Percentiles rank a stretch among this genome's conserved stretches.
Conservation (phyloP, 164 flowering plant species). For the Chimonanthus praecox region DNA sequence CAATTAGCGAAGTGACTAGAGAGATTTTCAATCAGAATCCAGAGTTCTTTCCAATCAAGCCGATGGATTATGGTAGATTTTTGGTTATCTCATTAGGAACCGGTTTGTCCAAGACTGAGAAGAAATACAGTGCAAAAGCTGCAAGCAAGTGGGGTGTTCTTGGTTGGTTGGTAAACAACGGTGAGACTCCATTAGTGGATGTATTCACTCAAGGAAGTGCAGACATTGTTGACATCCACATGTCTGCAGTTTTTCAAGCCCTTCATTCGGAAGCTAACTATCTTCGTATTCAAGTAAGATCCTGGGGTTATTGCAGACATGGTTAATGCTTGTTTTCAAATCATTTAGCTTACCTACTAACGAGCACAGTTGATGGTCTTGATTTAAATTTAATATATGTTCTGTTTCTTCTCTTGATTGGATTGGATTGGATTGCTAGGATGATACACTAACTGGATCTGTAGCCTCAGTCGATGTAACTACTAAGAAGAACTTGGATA, state of each 20-base stretch:
- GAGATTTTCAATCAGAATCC: background rate
- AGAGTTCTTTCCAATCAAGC: slow-evolving; percentile 2
- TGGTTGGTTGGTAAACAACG: slow-evolving; percentile 2
- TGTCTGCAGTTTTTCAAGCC: slow-evolving; percentile 3
- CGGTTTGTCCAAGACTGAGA: slow-evolving; percentile 1
- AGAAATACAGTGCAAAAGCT: background rate
- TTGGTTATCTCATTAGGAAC: slow-evolving; percentile 13
- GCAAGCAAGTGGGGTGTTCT: slow-evolving; percentile 5
- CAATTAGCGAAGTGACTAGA: slow-evolving; percentile 6
- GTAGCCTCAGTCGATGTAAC: slow-evolving; percentile 33
- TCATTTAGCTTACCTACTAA: background rate
- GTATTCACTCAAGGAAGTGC: slow-evolving; percentile 3
- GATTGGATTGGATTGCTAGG: background rate
- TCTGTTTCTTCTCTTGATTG: no score
- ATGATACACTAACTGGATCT: slow-evolving; percentile 27
- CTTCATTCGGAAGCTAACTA: slow-evolving; percentile 2
- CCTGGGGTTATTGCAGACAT: background rate
- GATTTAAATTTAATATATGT: no score
- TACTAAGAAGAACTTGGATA: slow-evolving; percentile 10
- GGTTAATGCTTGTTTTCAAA: background rate
- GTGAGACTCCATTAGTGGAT: background rate
- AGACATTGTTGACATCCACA: slow-evolving; percentile 10
- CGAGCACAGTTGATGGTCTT: no score
- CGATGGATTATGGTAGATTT: slow-evolving; percentile 8
- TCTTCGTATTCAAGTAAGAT: slow-evolving; percentile 9